A percentile compares a stretch with the other conserved stretches of the same genome.
These are phyloP conservation scores for Lipomyces spencermartinsiae DNA, from an alignment of 805 yeast species.

Conservation along the genomic window DNA sequence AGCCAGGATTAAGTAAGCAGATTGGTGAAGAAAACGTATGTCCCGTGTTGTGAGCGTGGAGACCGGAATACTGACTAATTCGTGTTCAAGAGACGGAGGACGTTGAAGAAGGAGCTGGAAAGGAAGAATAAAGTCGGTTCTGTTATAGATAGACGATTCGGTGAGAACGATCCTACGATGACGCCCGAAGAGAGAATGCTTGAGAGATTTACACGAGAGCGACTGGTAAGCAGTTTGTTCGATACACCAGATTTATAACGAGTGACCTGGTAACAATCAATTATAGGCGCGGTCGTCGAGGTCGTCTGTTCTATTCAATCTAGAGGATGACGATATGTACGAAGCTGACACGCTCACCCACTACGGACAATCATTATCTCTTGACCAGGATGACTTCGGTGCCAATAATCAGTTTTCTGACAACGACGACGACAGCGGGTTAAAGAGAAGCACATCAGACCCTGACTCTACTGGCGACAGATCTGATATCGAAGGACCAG, in stretches of 20 bases:
- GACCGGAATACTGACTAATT: background rate
- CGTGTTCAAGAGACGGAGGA: conserved; percentile 54
- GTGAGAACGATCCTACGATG: conserved; percentile 75
- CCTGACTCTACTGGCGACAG: conserved; percentile 11
- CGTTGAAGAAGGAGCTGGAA: conserved; percentile 69
- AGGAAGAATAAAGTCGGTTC: conserved; percentile 78
- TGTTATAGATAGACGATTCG: conserved; percentile 80
- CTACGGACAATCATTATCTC: conserved; percentile 69
- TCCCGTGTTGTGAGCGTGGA: background rate
- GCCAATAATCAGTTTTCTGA: conserved; percentile 45
- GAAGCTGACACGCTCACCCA: conserved; percentile 68
- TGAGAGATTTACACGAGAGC: conserved; percentile 90
- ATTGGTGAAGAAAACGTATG: conserved; percentile 60
- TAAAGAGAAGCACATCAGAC: conserved; percentile 12
- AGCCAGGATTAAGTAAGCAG: conserved; percentile 73
- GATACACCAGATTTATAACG: background rate
- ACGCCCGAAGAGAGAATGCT: conserved; percentile 93
- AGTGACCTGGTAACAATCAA: background rate
- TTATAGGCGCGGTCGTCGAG: conserved; percentile 27
- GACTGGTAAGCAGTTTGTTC: conserved; percentile 58
- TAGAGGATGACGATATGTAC: conserved; percentile 68
- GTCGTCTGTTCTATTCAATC: conserved; percentile 64
- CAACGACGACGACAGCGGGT: conserved; percentile 45
- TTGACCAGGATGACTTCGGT: conserved; percentile 59
- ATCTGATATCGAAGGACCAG: conserved; percentile 47